Conservation (phyloP, 257 asterid genomes). For the Haberlea rhodopensis region DNA sequence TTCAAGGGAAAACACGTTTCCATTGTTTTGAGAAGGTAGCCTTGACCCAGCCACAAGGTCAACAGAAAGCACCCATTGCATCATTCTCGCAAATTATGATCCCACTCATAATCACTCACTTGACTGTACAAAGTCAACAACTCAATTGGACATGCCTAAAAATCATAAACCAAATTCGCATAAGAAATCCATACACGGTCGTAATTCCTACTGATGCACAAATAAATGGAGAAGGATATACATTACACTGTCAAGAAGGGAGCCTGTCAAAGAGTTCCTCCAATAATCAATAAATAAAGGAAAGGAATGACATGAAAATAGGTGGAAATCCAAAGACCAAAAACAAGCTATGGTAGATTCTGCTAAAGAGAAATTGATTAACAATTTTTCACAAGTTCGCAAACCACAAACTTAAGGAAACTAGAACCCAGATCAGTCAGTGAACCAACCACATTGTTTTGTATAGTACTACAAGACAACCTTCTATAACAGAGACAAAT, state of each 20-base stretch:
- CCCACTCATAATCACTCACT: slow-evolving; percentile 52
- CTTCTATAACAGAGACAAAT: neutral
- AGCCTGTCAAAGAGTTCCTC: neutral
- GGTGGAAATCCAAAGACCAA: neutral
- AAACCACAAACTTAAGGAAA: neutral
- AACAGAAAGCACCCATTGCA: slow-evolving; percentile 28
- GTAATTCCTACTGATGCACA: neutral
- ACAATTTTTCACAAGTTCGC: neutral
- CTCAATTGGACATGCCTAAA: slow-evolving; percentile 58
- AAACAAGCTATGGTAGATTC: neutral
- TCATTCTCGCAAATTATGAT: slow-evolving; percentile 48
- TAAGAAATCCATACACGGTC: slow-evolving; percentile 1
- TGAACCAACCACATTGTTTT: neutral
- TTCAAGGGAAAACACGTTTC: slow-evolving; percentile 26
- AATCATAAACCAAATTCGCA: slow-evolving; percentile 27
- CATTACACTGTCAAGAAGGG: slow-evolving; percentile 13
- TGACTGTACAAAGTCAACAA: slow-evolving; percentile 59
- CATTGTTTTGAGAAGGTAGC: slow-evolving; percentile 36
- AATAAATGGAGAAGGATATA: neutral
- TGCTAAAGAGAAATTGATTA: neutral
- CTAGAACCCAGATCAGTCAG: slow-evolving; percentile 6
- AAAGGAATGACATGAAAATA: slow-evolving; percentile 10
- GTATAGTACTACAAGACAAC: slow-evolving; percentile 11
- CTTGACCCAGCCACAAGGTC: slow-evolving; percentile 32
- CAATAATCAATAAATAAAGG: neutral